Evolutionary conservation across 2,329 filamentous ascomycete species (phyloP).

Genomic region (Claviceps pazoutovae): DNA sequence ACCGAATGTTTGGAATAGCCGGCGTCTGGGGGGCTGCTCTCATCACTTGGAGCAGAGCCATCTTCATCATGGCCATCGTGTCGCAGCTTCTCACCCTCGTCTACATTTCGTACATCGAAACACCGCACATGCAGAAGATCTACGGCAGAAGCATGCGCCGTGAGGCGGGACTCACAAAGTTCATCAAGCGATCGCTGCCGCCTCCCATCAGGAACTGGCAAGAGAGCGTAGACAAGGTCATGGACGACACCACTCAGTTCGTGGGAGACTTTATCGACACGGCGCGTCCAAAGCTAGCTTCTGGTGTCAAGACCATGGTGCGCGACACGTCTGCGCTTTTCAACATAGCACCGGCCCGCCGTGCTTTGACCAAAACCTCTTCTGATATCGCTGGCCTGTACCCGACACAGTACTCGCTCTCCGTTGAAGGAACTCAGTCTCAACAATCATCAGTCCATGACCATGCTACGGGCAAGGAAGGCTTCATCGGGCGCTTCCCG

Average conservation of each 20-base stretch:
- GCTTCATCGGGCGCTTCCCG: constrained; percentile 52
- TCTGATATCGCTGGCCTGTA: constrained; percentile 70
- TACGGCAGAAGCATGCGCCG: constrained; percentile 74
- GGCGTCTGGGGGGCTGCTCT: constrained; percentile 92
- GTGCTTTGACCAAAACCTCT: constrained; percentile 67
- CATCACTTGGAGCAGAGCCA: constrained; percentile 76
- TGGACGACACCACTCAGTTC: constrained; percentile 76
- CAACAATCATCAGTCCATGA: constrained; percentile 37
- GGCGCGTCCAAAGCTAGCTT: constrained; percentile 72
- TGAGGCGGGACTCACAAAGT: constrained; percentile 85
- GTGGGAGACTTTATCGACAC: constrained; percentile 83
- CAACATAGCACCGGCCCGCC: constrained; percentile 74
- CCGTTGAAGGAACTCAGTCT: constrained; percentile 53
- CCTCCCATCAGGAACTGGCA: constrained; percentile 72
- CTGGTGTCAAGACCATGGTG: constrained; percentile 74
- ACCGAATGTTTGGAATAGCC: constrained; percentile 82
- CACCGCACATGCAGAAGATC: constrained; percentile 95
- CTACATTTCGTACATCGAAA: constrained; percentile 88
- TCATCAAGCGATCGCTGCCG: constrained; percentile 74
- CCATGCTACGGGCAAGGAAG: constrained; percentile 58
- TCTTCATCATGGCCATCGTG: constrained; percentile 75
- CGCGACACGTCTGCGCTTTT: constrained; percentile 79
- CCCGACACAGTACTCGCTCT: constrained; percentile 64
- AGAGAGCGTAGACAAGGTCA: constrained; percentile 71
- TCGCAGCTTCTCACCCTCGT: constrained; percentile 74